Evolutionary conservation across 495 filamentous ascomycete genomes (phyloP), one percentile per base, ranked within the genome.

Genomic region (Penicillium roqueforti): DNA sequence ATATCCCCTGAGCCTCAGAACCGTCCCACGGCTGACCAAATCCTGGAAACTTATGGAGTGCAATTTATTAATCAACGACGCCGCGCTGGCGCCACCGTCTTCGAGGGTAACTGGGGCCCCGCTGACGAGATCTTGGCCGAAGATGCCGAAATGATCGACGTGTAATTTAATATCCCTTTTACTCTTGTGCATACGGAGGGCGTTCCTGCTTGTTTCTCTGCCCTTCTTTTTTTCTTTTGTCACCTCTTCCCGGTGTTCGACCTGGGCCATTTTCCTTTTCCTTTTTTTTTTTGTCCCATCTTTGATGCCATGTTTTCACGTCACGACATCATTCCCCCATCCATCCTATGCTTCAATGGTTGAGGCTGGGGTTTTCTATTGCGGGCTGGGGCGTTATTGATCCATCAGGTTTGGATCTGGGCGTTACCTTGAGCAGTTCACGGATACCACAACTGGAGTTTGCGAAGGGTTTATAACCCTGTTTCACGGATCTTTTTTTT

Each of bases 41-140:
- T 97, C 10, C 76, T 96, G 43, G 64, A 72, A 42, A 76, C 78
- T 2, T 81, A 81, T 36, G 87, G 88, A 18, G 77, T 93, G 22
- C 77, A 77, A 53, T 98, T 95, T 85, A 87, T 90, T 18, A 80
- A 80, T 51, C 65, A 67, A 42, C 84, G 91, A 54, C 84, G 89
- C 31, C 83, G 84, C 41, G 88, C 90, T 22, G 88, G 89, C 25
- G 95, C 95, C 20, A 95, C 88, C 9, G 84, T 97, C 46, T 97
- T 85, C 56, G 93, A 98, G 73, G 95, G 93, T 59, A 91, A 89
- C 66, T 98, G 90, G 89, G 93, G 93, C 1, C 93, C 92, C 36
- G 83, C 83, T 10, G 86, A 89, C 56, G 80, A 87, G 52, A 76
- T 88, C 25, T 72, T 89, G 55, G 76, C 75, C n/a, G 81, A 83